Conservation (phyloP, 805 yeast species). For the Candida methanosorbosa region DNA sequence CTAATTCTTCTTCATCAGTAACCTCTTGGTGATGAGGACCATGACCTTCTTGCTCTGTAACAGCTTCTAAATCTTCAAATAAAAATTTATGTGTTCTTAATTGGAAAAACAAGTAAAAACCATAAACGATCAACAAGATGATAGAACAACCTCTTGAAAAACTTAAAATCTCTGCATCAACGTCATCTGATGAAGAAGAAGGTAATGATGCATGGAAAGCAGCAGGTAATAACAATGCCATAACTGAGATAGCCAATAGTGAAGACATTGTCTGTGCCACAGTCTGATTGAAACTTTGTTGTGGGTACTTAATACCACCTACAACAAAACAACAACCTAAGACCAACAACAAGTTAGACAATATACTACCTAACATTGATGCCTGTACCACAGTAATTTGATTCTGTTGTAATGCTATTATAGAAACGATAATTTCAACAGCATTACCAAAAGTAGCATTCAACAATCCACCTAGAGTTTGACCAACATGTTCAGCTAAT, state of each 20-base stretch:
- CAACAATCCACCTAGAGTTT: constrained; percentile 85
- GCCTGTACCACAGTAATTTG: constrained; percentile 95
- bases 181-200: constrained; percentile 16
- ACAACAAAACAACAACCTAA: constrained; percentile 92
- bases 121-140: constrained; percentile 67
- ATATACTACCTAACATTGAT: constrained; percentile 90
- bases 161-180: constrained; percentile 42
- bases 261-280: constrained; percentile 98
- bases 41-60: constrained; percentile 24
- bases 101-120: constrained; percentile 78
- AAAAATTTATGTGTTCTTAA: constrained; percentile 73
- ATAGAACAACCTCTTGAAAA: constrained; percentile 83
- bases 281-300: constrained; percentile 87
- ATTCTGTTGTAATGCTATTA: constrained; percentile 77
- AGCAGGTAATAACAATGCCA: constrained; percentile 88
- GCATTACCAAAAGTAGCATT: constrained; percentile 98
- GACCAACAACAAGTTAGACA: constrained; percentile 81
- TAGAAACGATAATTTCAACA: constrained; percentile 89
- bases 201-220: constrained; percentile 85
- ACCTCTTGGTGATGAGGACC: constrained; percentile 1
- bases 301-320: constrained; percentile 82
- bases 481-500: constrained; percentile 78
- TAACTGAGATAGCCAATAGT: constrained; percentile 81
- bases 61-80: constrained; percentile 47
- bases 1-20: not conserved